These are phyloP conservation scores for Vitis hybrid DNA, from an alignment of 177 flowering plant species.

Conservation along the genomic window DNA sequence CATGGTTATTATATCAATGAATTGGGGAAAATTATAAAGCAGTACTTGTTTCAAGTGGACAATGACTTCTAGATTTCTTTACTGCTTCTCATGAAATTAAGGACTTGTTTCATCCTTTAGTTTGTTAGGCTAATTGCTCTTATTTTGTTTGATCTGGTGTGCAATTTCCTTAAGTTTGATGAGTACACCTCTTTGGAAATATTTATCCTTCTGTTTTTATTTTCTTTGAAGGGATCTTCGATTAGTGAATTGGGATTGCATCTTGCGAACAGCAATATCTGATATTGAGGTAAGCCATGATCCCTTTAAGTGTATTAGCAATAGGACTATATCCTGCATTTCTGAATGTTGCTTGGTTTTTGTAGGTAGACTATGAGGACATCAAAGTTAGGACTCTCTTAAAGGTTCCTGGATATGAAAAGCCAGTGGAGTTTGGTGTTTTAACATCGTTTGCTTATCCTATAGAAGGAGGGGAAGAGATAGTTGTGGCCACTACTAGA, in stretches of 20 bases:
- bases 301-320: not conserved
- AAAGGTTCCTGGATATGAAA: slow-evolving; percentile 83
- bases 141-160: too few relatives aligned
- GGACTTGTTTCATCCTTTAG: too few relatives aligned
- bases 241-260: slow-evolving; percentile 94
- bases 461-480: slow-evolving; percentile 74
- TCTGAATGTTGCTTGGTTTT: slow-evolving; percentile 11
- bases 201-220: not conserved
- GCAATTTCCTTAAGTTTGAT: not conserved
- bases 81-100: not conserved
- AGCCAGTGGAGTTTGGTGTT: slow-evolving; percentile 84
- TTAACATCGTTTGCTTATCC: slow-evolving; percentile 94
- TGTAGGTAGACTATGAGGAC: slow-evolving; percentile 82
- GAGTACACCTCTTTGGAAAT: not conserved
- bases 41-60: not conserved
- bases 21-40: too few relatives aligned
- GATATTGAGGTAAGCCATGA: slow-evolving; percentile 75
- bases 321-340: not conserved
- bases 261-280: slow-evolving; percentile 89
- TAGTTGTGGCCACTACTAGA: slow-evolving; percentile 94
- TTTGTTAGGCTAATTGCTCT: too few relatives aligned
- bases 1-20: too few relatives aligned
- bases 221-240: slow-evolving; percentile 66
- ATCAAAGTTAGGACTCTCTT: slow-evolving; percentile 70
- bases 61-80: not conserved